Base-by-base conservation (phyloP, 495 filamentous ascomycete genomes). In the Trichocladium antarcticum region DNA sequence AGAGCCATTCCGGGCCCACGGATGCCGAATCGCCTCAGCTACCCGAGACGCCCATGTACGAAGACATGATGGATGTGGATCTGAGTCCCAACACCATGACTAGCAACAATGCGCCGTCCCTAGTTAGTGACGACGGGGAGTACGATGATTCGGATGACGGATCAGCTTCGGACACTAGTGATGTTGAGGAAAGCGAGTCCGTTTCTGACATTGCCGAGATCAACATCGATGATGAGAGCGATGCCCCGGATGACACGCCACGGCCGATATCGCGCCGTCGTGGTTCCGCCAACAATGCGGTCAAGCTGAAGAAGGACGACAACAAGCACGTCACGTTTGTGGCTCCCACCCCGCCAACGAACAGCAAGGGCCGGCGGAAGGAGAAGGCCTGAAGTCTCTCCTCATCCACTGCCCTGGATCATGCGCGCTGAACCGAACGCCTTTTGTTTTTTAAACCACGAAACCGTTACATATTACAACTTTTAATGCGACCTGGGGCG, bases 111-210 rank as follows among this genome's bases (percentile, higher is more conserved):
- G 84, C 85, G 10, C 89, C 89, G 11, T 90, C 86, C 36, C 70
- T 95, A 45, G 85, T 94, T 53, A 89, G 85, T 67, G 89, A 95
- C 63, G 83, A 89, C 60, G 84, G 80, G 45, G 82, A 84, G 56
- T 85, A 88, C 56, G 81, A 80, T 50, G 78, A 81, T 43, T 73
- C 69, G 2, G 68, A 69, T 41, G 70, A 68, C 28, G 67, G 66
- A 14, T 72, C 70, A 2, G 64, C 68, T 9, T 72, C 69, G 6
- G 72, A 73, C 8, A 57, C 59, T 34, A 67, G 67, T 37, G 70
- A 71, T 24, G 68, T 49, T 21, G 59, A 65, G 46, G 66, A 68
- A 10, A 58, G 62, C 16, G 63, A 66, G 42, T 69, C 69, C 0
- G 69, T 68, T 3, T 71, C 71, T 5, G 71, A 74, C 51, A 68